A percentile compares a stretch with the other conserved stretches of the same genome.
Evolutionary conservation across 768 basidiomycete species (phyloP).

Genomic region (Rhizopogon vulgaris): DNA sequence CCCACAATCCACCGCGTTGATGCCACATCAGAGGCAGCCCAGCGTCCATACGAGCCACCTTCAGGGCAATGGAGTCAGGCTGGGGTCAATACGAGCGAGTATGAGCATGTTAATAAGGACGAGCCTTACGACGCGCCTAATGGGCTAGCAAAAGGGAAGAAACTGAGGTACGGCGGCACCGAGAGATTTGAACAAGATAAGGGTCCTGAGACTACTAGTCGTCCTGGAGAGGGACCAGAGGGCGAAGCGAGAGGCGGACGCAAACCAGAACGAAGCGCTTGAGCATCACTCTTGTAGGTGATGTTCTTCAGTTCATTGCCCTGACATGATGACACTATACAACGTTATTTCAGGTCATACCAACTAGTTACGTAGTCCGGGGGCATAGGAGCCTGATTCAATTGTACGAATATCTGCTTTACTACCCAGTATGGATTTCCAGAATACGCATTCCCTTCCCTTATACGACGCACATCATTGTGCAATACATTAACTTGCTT

Average conservation of each 20-base stretch:
- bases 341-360: background rate
- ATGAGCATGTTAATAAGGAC: slow-evolving; percentile 17
- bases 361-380: background rate
- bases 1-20: slow-evolving; percentile 43
- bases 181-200: slow-evolving; percentile 14
- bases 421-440: too few species aligned
- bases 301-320: background rate
- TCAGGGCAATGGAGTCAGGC: slow-evolving; percentile 40
- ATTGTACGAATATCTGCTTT: background rate
- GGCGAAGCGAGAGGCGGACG: slow-evolving; percentile 32
- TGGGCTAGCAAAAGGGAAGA: background rate
- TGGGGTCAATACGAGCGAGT: slow-evolving; percentile 29
- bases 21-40: slow-evolving; percentile 33
- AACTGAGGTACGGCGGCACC: slow-evolving; percentile 19
- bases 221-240: slow-evolving; percentile 30
- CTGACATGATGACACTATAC: background rate
- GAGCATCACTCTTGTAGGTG: background rate
- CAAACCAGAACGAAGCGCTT: slow-evolving; percentile 21
- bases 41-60: slow-evolving; percentile 45
- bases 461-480: too few species aligned
- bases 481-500: too few species aligned
- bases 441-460: too few species aligned
- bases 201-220: slow-evolving; percentile 29
- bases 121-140: slow-evolving; percentile 18
- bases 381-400: too few species aligned